A percentile compares a stretch with the other conserved stretches of the same genome.
phyloP scores from a whole-genome alignment of 176 grass and related monocot species.

The Triticum timopheevii region DNA sequence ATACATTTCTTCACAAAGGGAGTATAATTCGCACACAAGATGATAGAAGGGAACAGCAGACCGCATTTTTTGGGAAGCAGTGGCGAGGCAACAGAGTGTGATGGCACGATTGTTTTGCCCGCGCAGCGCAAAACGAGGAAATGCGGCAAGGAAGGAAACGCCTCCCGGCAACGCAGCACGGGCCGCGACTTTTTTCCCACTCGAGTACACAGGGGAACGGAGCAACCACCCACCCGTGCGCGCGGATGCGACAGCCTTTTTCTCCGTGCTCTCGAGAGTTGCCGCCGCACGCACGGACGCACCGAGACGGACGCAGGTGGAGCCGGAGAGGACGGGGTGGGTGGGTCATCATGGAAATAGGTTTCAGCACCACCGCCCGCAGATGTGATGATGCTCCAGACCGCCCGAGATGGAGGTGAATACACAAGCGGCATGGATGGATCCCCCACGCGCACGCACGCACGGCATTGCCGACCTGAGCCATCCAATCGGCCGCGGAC shows the following conservation, averaged over 20 bases:
- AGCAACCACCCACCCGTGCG: background rate
- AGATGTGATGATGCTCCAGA: background rate
- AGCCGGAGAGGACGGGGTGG: background rate
- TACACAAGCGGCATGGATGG: too few relatives aligned
- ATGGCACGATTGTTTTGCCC: too few relatives aligned
- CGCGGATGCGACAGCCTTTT: background rate
- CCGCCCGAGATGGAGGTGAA: conserved; percentile 4
- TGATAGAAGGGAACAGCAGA: background rate
- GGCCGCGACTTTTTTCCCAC: background rate
- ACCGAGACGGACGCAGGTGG: background rate
- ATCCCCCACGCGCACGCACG: too few relatives aligned
- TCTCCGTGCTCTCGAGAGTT: background rate
- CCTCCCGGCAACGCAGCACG: conserved; percentile 20
- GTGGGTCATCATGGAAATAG: background rate
- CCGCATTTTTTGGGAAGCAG: background rate
- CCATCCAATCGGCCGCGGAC: background rate
- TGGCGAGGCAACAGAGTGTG: too few relatives aligned
- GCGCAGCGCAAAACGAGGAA: background rate
- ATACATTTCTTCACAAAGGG: too few relatives aligned
- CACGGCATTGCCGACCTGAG: background rate
- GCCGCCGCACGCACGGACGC: background rate
- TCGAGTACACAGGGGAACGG: background rate
- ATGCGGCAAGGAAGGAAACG: background rate
- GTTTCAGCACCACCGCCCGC: background rate
- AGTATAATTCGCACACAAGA: too few relatives aligned